These are phyloP conservation scores for Saxophila tyrrhenica DNA, from an alignment of 495 filamentous ascomycete genomes.

Conservation along the genomic window DNA sequence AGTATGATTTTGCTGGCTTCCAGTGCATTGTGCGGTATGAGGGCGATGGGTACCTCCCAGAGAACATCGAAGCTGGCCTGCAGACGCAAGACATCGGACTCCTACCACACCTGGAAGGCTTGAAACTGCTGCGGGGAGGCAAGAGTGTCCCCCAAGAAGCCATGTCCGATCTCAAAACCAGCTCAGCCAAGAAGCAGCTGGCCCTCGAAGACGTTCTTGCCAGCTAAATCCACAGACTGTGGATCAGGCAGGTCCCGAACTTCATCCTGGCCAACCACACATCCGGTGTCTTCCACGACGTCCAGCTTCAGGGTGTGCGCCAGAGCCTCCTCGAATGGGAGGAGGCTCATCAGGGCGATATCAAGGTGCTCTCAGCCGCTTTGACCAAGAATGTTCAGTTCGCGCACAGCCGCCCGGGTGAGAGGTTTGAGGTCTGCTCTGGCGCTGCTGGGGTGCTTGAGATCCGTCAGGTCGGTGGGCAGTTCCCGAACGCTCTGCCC, in stretches of 20 bases:
- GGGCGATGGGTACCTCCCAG: constrained; percentile 45
- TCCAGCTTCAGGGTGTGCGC: constrained; percentile 36
- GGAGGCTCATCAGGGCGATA: neutral
- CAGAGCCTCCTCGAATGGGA: constrained; percentile 45
- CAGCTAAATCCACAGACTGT: constrained; percentile 45
- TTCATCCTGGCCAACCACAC: constrained; percentile 51
- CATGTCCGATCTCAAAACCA: constrained; percentile 61
- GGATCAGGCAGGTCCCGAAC: constrained; percentile 50
- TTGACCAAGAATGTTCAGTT: neutral
- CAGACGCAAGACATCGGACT: neutral
- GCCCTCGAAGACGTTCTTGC: constrained; percentile 29
- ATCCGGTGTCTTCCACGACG: constrained; percentile 42
- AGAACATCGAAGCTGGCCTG: neutral
- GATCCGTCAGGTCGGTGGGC: neutral
- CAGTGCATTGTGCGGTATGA: constrained; percentile 48
- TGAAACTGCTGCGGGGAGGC: neutral
- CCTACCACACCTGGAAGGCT: neutral
- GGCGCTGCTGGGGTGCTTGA: neutral
- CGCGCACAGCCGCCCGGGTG: neutral
- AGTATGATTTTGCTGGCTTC: constrained; percentile 47
- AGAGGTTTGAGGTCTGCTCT: neutral
- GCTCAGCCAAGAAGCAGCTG: constrained; percentile 28
- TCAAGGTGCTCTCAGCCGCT: neutral
- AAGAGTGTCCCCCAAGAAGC: constrained; percentile 33
- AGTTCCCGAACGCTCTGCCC: neutral